Conservation (phyloP, 139 green algal species). For the Chlorella sp. region DNA sequence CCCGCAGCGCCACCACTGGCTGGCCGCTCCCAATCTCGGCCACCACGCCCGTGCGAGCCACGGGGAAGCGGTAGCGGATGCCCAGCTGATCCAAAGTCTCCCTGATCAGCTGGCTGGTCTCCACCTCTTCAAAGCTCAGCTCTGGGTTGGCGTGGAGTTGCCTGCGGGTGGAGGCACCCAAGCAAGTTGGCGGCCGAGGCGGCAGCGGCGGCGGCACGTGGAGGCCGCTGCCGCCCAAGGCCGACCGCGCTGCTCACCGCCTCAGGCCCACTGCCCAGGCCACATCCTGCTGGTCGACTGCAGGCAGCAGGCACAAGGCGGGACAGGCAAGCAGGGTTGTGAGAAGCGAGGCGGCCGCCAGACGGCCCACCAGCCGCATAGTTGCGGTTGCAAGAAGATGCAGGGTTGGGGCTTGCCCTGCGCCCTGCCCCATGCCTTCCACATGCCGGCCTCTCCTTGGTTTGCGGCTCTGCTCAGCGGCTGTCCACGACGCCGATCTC, state of each 20-base stretch:
- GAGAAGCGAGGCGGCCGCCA: background rate
- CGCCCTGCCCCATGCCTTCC: too few relatives aligned
- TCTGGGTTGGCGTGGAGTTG: slow-evolving; percentile 56
- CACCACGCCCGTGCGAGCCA: slow-evolving; percentile 81
- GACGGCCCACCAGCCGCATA: background rate
- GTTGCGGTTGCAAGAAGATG: background rate
- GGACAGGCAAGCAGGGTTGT: too few relatives aligned
- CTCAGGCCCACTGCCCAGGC: too few relatives aligned
- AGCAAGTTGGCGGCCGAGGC: background rate
- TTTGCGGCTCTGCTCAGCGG: too few relatives aligned
- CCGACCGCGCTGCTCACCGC: too few relatives aligned
- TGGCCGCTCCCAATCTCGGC: slow-evolving; percentile 67
- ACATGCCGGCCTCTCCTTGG: too few relatives aligned
- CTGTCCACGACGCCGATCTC: too few relatives aligned
- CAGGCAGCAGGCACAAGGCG: too few relatives aligned
- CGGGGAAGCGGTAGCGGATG: slow-evolving; percentile 34
- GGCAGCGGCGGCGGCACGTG: background rate
- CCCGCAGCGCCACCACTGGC: slow-evolving; percentile 75
- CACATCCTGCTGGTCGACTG: too few relatives aligned
- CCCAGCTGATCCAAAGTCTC: background rate
- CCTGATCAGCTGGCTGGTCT: slow-evolving; percentile 13
- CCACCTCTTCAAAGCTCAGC: slow-evolving; percentile 48
- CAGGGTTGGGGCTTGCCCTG: too few relatives aligned
- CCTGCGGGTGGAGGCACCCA: background rate
- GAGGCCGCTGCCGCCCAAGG: background rate